Percentiles rank a stretch among this genome's conserved stretches.
Evolutionary conservation across 2,329 filamentous ascomycete genomes (phyloP).

Genomic region (Calycina herbarum): DNA sequence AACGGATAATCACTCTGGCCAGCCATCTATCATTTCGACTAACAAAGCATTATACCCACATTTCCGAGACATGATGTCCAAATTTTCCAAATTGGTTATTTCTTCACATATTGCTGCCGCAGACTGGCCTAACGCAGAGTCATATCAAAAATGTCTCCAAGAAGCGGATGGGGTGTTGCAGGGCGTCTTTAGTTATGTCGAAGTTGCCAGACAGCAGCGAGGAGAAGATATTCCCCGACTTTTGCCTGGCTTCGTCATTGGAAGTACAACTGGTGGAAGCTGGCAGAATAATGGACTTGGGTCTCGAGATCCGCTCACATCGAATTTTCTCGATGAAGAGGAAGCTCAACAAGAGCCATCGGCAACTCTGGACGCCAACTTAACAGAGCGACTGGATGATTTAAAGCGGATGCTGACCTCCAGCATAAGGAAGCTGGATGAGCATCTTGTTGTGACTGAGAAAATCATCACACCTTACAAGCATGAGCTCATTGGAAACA

Average conservation of each 20-base stretch:
- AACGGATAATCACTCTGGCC: conserved; percentile 97
- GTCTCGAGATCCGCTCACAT: conserved; percentile 69
- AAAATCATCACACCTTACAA: conserved; percentile 78
- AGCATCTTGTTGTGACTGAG: conserved; percentile 73
- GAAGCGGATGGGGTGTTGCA: conserved; percentile 96
- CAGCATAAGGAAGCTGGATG: conserved; percentile 83
- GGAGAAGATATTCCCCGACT: conserved; percentile 92
- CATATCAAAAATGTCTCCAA: conserved; percentile 89
- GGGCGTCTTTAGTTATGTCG: conserved; percentile 94
- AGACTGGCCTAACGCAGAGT: conserved; percentile 93
- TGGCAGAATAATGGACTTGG: conserved; percentile 76
- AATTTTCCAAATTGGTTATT: conserved; percentile 97
- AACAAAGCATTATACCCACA: conserved; percentile 97
- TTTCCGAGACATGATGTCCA: conserved; percentile 99
- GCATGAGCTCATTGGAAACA: conserved; percentile 79
- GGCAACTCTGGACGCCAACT: conserved; percentile 69
- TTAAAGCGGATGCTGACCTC: conserved; percentile 82
- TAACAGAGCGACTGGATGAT: conserved; percentile 83
- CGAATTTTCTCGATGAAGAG: conserved; percentile 83
- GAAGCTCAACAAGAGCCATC: conserved; percentile 72
- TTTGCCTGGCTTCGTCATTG: conserved; percentile 88
- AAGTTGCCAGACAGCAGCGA: conserved; percentile 88
- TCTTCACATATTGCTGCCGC: conserved; percentile 97
- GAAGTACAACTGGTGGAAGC: conserved; percentile 78
- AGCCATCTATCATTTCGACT: conserved; percentile 97